Evolutionary conservation across 495 filamentous ascomycete species (phyloP), one percentile per base, ranked within the genome.

Genomic region (Hypoxylon trugodes): DNA sequence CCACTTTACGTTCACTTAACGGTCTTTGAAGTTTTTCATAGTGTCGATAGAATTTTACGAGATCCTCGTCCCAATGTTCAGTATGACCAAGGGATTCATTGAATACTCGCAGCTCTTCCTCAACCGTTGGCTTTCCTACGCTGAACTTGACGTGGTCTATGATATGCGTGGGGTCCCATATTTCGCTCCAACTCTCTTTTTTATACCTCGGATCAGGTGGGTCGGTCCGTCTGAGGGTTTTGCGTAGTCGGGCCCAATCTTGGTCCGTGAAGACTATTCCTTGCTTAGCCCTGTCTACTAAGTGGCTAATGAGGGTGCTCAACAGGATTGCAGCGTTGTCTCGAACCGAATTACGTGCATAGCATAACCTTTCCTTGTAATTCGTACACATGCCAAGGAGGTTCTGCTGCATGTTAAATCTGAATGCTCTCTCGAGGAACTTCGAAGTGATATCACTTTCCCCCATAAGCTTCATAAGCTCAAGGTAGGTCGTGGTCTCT

Each of bases 221-320:
- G 68, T 73, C 8, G 19, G 59, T 13, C 69, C 73, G 22, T 12
- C 59, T 54, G 32, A 77, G 80, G 12, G 46, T 77, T 56, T 78
- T 77, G 12, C 78, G 78, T 26, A 87, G 80, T 21, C 64, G 37
- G 2, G 77, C 55, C 84, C 84, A 92, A 21, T 83, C 79, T 0
- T 78, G 69, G 8, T 85, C 77, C 15, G 77, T 82, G 26, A 96
- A 89, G n/a, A 77, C 75, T 45, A 87, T 82, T 7, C 93, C 93
- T 32, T 89, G 86, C 68, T 97, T 98, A 10, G 85, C 81, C 10
- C 87, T 84, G 66, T 98, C 94, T 4, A 96, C 91, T 3, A 98
- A 75, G 30, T 89, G 79, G 38, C 92, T 89, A 6, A 96, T 85
- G 0, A 97, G 80, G 19, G 81, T 82, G 38, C 87, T 87, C 2